Evolutionary conservation across 805 yeast species (phyloP).

Genomic region (Yarrowia sp.): DNA sequence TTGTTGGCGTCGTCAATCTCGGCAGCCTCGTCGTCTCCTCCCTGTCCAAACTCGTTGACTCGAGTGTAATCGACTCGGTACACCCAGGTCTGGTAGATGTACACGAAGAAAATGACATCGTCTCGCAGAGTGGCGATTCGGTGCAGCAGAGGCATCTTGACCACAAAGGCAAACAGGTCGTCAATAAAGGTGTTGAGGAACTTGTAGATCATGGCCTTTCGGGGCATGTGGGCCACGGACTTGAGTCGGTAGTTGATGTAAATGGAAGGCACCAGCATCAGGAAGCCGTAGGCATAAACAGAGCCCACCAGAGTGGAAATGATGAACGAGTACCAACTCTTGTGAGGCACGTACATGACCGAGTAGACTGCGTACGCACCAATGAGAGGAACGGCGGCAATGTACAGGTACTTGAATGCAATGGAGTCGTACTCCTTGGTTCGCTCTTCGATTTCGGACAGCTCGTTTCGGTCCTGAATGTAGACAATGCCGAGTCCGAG

Average conservation of each 20-base stretch:
- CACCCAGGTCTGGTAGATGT: constrained; percentile 53
- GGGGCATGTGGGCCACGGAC: constrained; percentile 55
- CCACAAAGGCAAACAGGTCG: constrained; percentile 54
- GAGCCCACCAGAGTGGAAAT: constrained; percentile 53
- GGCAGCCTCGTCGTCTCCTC: constrained; percentile 43
- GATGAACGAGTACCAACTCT: constrained; percentile 55
- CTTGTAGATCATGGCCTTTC: constrained; percentile 54
- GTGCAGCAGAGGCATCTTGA: constrained; percentile 55
- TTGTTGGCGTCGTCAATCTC: constrained; percentile 28
- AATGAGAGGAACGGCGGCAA: constrained; percentile 52
- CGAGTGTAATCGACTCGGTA: constrained; percentile 54
- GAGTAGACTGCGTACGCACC: constrained; percentile 52
- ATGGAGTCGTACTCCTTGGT: constrained; percentile 54
- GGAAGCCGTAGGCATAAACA: constrained; percentile 55
- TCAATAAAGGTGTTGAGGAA: constrained; percentile 54
- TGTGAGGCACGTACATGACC: constrained; percentile 52
- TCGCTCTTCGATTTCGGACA: constrained; percentile 52
- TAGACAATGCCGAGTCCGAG: constrained; percentile 25
- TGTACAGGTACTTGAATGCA: constrained; percentile 52
- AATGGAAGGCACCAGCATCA: constrained; percentile 53
- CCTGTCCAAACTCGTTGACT: constrained; percentile 53
- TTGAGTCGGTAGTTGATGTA: constrained; percentile 55
- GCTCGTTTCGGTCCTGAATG: constrained; percentile 50
- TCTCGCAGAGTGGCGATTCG: constrained; percentile 54
- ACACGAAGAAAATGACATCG: constrained; percentile 54